Evolutionary conservation across 768 basidiomycete genomes (phyloP).

Genomic region (Pluteus cervinus): DNA sequence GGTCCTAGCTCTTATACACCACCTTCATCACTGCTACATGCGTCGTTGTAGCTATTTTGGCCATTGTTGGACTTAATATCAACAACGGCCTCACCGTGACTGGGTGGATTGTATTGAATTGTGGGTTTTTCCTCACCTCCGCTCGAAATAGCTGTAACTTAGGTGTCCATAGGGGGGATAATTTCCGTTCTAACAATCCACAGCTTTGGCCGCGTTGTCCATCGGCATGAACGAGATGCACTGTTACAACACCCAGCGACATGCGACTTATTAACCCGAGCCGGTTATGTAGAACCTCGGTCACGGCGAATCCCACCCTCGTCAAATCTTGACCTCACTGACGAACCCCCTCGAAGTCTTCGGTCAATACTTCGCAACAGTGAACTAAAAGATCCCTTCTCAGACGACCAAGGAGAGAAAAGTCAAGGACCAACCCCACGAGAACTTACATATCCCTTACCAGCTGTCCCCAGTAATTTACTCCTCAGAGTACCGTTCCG

Average conservation of each 20-base stretch:
- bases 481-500: conserved; percentile 1
- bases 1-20: conserved; percentile 45
- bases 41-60: conserved; percentile 41
- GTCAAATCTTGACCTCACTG: too few species aligned
- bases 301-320: too few species aligned
- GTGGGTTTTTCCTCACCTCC: conserved; percentile 25
- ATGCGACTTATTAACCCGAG: conserved; percentile 30
- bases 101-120: conserved; percentile 50
- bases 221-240: conserved; percentile 54
- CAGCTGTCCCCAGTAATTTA: neutral
- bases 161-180: conserved; percentile 37
- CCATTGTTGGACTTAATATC: conserved; percentile 43
- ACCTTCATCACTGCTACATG: conserved; percentile 45
- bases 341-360: too few species aligned
- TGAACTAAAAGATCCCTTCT: neutral
- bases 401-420: neutral
- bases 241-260: conserved; percentile 42
- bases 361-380: too few species aligned
- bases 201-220: conserved; percentile 53
- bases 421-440: neutral
- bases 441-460: conserved; percentile 8
- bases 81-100: conserved; percentile 37
- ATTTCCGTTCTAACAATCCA: conserved; percentile 52
- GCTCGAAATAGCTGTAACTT: conserved; percentile 6
- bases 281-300: too few species aligned